These are phyloP conservation scores for Saccharomycopsis fermentans DNA, from an alignment of 805 yeast species.

Conservation along the genomic window DNA sequence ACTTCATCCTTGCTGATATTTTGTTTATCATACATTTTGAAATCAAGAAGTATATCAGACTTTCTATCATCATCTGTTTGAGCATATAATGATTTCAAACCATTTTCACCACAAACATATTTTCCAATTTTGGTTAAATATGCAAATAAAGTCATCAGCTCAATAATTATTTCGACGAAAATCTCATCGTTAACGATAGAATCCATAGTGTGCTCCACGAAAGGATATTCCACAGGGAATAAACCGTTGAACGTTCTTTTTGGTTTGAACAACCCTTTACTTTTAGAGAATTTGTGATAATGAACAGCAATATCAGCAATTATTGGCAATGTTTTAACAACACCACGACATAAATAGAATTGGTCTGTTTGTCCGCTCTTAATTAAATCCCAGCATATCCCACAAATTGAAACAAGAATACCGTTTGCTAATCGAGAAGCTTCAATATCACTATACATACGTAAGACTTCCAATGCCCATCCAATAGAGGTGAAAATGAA, in stretches of 20 bases:
- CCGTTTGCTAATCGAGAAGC: slow-evolving; percentile 56
- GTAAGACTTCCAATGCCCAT: slow-evolving; percentile 50
- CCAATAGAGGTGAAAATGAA: slow-evolving; percentile 39
- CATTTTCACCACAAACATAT: slow-evolving; percentile 31
- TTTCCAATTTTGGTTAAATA: slow-evolving; percentile 43
- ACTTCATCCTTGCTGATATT: slow-evolving; percentile 34
- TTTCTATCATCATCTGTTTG: slow-evolving; percentile 30
- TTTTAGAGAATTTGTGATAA: slow-evolving; percentile 40
- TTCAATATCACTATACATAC: slow-evolving; percentile 40
- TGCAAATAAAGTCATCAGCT: slow-evolving; percentile 52
- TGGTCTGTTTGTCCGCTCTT: slow-evolving; percentile 26
- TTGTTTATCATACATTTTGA: slow-evolving; percentile 27
- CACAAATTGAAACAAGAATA: slow-evolving; percentile 41
- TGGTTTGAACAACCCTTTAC: slow-evolving; percentile 34
- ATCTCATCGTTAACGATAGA: slow-evolving; percentile 61
- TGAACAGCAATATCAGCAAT: slow-evolving; percentile 41
- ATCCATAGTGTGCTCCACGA: slow-evolving; percentile 55
- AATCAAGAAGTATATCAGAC: slow-evolving; percentile 20
- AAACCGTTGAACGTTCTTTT: slow-evolving; percentile 57
- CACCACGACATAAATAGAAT: slow-evolving; percentile 33
- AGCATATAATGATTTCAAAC: slow-evolving; percentile 32
- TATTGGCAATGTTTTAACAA: slow-evolving; percentile 45
- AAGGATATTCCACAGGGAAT: slow-evolving; percentile 63
- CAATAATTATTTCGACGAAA: slow-evolving; percentile 63
- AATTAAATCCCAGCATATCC: slow-evolving; percentile 29